Conservation (phyloP, 208 protist species). For the Leishmania guyanensis region DNA sequence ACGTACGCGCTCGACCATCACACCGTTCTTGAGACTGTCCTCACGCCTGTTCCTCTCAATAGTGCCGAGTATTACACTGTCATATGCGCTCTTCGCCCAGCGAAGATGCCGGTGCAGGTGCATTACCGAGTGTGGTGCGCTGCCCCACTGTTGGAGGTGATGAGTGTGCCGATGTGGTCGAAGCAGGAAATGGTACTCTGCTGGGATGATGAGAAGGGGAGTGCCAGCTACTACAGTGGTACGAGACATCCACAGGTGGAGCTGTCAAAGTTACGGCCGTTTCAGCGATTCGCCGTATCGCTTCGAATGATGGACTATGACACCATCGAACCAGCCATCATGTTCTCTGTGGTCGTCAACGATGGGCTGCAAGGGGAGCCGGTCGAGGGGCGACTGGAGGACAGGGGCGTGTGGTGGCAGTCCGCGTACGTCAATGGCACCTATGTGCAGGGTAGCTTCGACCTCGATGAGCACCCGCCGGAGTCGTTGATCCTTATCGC, state of each 20-base stretch:
- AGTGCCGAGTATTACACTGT: conserved; percentile 50
- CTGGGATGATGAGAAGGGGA: conserved; percentile 52
- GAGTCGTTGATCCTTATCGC: conserved; percentile 80
- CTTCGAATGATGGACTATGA: conserved; percentile 64
- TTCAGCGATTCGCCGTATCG: conserved; percentile 62
- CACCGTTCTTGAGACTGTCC: conserved; percentile 35
- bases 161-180: conserved; percentile 54
- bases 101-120: conserved; percentile 35
- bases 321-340: conserved; percentile 58
- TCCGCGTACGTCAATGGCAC: conserved; percentile 71
- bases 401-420: conserved; percentile 50
- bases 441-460: conserved; percentile 64
- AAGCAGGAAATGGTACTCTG: conserved; percentile 45
- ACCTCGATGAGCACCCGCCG: conserved; percentile 34
- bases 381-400: conserved; percentile 55
- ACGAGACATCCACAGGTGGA: conserved; percentile 83
- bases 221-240: conserved; percentile 75
- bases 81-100: conserved; percentile 57
- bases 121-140: conserved; percentile 70
- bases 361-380: conserved; percentile 47
- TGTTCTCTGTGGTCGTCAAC: conserved; percentile 70
- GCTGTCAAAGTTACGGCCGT: conserved; percentile 44
- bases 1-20: conserved; percentile 41
- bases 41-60: conserved; percentile 31
- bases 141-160: conserved; percentile 38